Evolutionary conservation across 305 asterid genomes (phyloP).

Genomic region (Rubia peregrina): DNA sequence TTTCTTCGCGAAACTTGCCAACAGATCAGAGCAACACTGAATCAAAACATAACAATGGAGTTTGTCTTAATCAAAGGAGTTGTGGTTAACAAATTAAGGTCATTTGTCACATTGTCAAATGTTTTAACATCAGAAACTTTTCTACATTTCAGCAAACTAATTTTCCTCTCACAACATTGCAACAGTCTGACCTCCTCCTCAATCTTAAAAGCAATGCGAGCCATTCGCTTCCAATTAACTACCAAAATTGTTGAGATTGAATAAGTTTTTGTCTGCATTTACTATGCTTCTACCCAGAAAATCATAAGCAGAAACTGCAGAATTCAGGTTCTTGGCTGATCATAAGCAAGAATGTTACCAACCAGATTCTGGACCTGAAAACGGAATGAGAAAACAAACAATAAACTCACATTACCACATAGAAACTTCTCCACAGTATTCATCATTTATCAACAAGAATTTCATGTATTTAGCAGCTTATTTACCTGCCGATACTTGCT

Average conservation of each 20-base stretch:
- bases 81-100: not conserved
- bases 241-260: not conserved
- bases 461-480: not conserved
- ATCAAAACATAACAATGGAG: not conserved
- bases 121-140: not conserved
- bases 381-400: not conserved
- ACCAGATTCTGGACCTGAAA: conserved; percentile 24
- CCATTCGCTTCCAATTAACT: not conserved
- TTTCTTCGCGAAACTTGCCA: no score
- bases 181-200: not conserved
- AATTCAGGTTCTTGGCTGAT: conserved; percentile 15
- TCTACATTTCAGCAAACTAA: conserved; percentile 1
- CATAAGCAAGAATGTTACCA: conserved; percentile 25
- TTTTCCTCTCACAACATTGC: not conserved
- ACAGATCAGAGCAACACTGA: no score
- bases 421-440: not conserved
- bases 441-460: not conserved
- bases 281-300: not conserved
- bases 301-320: not conserved
- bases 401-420: not conserved
- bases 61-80: not conserved
- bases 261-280: not conserved
- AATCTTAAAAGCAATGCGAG: not conserved
- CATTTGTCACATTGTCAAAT: no score
- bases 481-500: conserved; percentile 48